These are phyloP conservation scores for Tirmania nivea DNA, from an alignment of 495 filamentous ascomycete genomes.

Conservation along the genomic window DNA sequence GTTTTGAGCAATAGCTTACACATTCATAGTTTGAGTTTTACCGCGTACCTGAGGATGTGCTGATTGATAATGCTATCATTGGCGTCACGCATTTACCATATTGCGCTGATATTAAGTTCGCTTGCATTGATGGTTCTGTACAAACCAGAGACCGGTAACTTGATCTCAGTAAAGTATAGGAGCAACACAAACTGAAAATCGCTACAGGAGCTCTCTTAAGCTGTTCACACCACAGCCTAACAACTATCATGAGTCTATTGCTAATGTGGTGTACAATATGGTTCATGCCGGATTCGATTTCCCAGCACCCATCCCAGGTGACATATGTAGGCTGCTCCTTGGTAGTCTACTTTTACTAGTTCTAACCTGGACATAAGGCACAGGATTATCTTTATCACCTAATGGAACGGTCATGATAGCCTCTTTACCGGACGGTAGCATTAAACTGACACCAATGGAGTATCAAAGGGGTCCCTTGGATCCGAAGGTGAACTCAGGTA, in stretches of 20 bases:
- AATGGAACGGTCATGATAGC: conserved; percentile 17
- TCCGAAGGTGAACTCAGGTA: conserved; percentile 1
- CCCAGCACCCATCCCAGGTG: conserved; percentile 1
- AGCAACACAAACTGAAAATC: too few relatives aligned
- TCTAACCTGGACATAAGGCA: not conserved
- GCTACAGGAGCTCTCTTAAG: too few relatives aligned
- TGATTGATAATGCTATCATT: conserved; percentile 2
- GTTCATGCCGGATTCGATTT: conserved; percentile 18
- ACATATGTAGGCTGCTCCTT: conserved; percentile 5
- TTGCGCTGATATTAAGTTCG: conserved; percentile 13
- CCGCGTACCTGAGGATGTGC: not conserved
- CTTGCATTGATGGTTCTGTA: conserved; percentile 16
- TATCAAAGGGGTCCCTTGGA: conserved; percentile 6
- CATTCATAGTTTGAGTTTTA: not conserved
- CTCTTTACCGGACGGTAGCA: conserved; percentile 9
- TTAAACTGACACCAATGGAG: conserved; percentile 13
- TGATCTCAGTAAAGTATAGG: not conserved
- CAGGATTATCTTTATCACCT: conserved; percentile 16
- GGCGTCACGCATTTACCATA: conserved; percentile 12
- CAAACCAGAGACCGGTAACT: conserved; percentile 12
- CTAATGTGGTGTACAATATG: conserved; percentile 15
- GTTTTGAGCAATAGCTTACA: not conserved
- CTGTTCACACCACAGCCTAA: too few relatives aligned
- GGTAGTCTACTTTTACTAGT: not conserved
- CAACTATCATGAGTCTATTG: too few relatives aligned